These are phyloP conservation scores for Flaveria robusta DNA, from an alignment of 129 eudicot species.

Conservation along the genomic window DNA sequence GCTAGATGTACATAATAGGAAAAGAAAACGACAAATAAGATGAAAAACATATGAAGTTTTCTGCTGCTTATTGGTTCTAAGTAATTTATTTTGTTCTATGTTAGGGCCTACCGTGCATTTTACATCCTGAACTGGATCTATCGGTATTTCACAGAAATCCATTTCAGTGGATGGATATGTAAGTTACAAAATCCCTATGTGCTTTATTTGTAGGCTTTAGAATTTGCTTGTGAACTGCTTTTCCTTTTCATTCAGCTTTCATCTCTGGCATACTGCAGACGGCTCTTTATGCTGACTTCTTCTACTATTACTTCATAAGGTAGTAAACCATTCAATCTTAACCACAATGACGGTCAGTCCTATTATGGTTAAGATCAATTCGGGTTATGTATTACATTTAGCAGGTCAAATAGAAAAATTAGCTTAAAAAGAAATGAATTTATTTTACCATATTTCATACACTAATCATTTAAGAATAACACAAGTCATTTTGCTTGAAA, in stretches of 20 bases:
- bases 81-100: conserved; percentile 4
- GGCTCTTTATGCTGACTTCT: conserved; percentile 89
- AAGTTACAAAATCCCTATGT: conserved; percentile 30
- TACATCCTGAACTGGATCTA: conserved; percentile 93
- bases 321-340: neutral
- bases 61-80: neutral
- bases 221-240: neutral
- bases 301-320: conserved; percentile 91
- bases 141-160: conserved; percentile 69
- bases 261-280: conserved; percentile 82
- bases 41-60: neutral
- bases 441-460: neutral
- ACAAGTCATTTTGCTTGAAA: too few species aligned
- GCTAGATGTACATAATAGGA: neutral
- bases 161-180: conserved; percentile 72
- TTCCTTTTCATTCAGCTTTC: conserved; percentile 50
- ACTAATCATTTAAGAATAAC: neutral
- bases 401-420: neutral
- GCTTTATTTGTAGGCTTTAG: neutral
- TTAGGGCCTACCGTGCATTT: conserved; percentile 82
- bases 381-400: neutral
- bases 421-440: neutral
- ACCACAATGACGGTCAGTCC: neutral
- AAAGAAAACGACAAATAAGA: neutral
- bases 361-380: neutral